Evolutionary conservation across 352 stramenopile genomes (phyloP), one percentile per base, ranked within the genome.

Genomic region (Saprolegnia parasitica): DNA sequence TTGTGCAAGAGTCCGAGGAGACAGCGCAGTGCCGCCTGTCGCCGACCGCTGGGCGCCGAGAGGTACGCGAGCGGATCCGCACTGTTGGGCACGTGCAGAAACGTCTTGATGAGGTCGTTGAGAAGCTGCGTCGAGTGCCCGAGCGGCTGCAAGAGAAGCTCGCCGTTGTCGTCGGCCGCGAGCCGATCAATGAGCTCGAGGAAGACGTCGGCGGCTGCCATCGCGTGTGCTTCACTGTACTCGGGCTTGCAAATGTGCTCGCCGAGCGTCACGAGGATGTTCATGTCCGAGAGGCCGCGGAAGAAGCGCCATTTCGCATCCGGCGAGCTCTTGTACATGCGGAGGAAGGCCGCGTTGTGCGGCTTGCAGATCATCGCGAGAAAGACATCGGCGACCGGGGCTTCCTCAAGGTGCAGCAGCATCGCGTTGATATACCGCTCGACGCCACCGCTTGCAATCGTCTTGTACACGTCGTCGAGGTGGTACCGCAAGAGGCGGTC

Each of bases 301-400:
- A 95, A 97, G 66, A 97, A 92, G 56, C 83, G 76, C 88, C 88
- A 96, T 68, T 96, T 96, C 56, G 89, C 91, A 54, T 81, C 78
- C 6, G 85, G 83, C 39, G 84, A 85, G 11, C 73, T 81, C 24
- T 74, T 23, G 66, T 95, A 95, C 58, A 85, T 89, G 40, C 81
- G 77, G 75, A 91, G 78, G 11, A 88, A 63, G 23, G 79, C 75
- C 21, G 87, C 79, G 58, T 81, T 91, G 70, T 93, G 86, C n/a
- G 87, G 85, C 63, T 91, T 90, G 76, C 85, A 92, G 5, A 97
- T 78, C 55, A 96, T 73, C 66, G 88, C 95, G 39, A 96, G 76
- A 47, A 96, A 92, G 24, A 91, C 76, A 46, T 97, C 90, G 11
- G 87, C 82, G 13, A 97, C 89, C 5, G 85, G 83, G 52, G 88